Evolutionary conservation across 345 rosid genomes (phyloP).

Genomic region (Eucalyptus curtisii): DNA sequence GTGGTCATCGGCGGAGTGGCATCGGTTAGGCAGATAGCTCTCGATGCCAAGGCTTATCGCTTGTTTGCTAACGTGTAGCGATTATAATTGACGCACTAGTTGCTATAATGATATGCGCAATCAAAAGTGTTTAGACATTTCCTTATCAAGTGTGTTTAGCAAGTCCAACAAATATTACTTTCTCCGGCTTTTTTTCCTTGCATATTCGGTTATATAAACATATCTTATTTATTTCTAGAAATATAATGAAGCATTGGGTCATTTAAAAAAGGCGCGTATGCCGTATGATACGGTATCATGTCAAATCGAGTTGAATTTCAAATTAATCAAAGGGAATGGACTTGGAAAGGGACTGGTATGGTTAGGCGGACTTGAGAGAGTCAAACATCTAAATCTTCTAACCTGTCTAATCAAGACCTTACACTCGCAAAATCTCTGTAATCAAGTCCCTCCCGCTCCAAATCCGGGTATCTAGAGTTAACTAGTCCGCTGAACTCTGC

Average conservation of each 20-base stretch:
- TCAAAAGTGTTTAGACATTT: not conserved
- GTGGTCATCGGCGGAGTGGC: slow-evolving; percentile 26
- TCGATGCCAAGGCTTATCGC: slow-evolving; percentile 27
- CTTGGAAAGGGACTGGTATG: not conserved
- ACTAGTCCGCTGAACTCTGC: not conserved
- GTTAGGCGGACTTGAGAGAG: not conserved
- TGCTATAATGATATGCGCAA: not conserved
- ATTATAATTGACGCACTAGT: not conserved
- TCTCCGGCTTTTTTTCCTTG: not conserved
- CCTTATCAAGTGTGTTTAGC: not conserved
- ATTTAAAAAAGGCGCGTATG: not conserved
- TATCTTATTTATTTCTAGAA: not conserved
- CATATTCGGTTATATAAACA: not conserved
- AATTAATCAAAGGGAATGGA: not conserved
- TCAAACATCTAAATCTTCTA: not conserved
- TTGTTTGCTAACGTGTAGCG: slow-evolving; percentile 31
- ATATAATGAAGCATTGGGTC: not conserved
- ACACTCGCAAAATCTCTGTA: not conserved
- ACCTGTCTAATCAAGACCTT: not conserved
- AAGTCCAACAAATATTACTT: not conserved
- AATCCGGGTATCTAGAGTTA: not conserved
- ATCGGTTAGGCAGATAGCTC: slow-evolving; percentile 22
- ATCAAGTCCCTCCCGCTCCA: not conserved
- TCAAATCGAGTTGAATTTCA: not conserved
- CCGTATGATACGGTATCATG: not conserved